Base-by-base conservation (phyloP, 306 rosid genomes). In the Pyrus pyrifolia region DNA sequence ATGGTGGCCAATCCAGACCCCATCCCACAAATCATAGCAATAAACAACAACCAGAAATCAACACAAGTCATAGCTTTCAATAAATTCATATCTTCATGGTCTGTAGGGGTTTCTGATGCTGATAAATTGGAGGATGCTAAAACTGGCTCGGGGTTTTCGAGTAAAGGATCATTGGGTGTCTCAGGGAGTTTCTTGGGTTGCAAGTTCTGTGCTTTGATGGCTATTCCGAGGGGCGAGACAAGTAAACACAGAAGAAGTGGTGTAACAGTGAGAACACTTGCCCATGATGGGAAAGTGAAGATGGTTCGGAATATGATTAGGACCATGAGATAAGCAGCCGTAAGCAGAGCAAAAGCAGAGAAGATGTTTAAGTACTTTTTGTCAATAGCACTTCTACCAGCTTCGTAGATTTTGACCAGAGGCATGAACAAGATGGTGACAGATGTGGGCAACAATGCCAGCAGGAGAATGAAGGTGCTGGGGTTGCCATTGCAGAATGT, bases 1-100 rank as follows among this genome's bases (percentile, higher is more conserved):
- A 92, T 86, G 22, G 92, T 84, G 40, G 95, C 89, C 63, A 90
- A 70, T 58, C 93, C 97, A 21, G 97, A 87, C 27, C 96, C 98
- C 86, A 94, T 86, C 68, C 98, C 98, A 15, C 91, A 84, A 49
- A 88, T 46, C 95, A 92, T 92, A 52, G 91, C 87, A 29, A 81
- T 35, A 64, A 89, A 92, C 85, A 94, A 76, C 83, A 92, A 77
- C 98, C 98, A 94, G 76, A 94, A 94, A 17, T 92, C 85, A 72
- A 89, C 38, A 0, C 89, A 81, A 25, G 90, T 12, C 84, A 90
- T 82, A 6, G 97, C 98, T 67, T 78, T 88, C 80, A 86, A 51
- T 30, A 86, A 75, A 74, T 84, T 92, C 90, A 73, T 80, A 49
- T 84, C 82, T 74, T 70, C 84, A 61, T 8, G 30, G 15, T 81